These are phyloP conservation scores for Aspergillus bombycis DNA, from an alignment of 2,329 filamentous ascomycete genomes.

Conservation along the genomic window DNA sequence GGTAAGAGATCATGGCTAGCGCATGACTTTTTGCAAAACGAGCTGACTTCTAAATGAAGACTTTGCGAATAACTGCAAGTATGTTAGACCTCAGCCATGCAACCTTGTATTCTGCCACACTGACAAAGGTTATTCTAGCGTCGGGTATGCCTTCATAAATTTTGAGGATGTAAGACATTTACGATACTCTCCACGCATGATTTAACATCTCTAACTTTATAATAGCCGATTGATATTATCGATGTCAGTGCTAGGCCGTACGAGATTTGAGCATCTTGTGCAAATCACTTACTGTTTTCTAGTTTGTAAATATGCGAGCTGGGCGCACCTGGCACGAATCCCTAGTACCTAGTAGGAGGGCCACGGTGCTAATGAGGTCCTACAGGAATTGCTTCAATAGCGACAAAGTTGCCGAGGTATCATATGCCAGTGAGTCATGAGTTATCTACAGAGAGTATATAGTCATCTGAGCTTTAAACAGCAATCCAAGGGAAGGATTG, in stretches of 20 bases:
- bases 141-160: constrained; percentile 97
- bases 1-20: constrained; percentile 43
- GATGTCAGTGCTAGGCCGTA: constrained; percentile 54
- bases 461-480: constrained; percentile 36
- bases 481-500: constrained; percentile 92
- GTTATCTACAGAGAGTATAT: neutral
- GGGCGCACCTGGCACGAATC: constrained; percentile 67
- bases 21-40: neutral
- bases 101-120: neutral
- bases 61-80: constrained; percentile 83
- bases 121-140: constrained; percentile 55
- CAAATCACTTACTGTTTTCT: constrained; percentile 31
- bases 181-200: neutral
- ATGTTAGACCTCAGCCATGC: constrained; percentile 40
- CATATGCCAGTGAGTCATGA: constrained; percentile 79
- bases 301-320: constrained; percentile 73
- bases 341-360: constrained; percentile 11
- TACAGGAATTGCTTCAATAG: constrained; percentile 77
- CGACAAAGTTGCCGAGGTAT: constrained; percentile 84
- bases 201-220: constrained; percentile 40
- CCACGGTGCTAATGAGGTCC: constrained; percentile 16
- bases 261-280: constrained; percentile 7
- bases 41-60: constrained; percentile 48
- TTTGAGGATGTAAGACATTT: constrained; percentile 71
- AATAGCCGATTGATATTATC: constrained; percentile 72